These are phyloP conservation scores for Barnettozyma botsteinii DNA, from an alignment of 805 yeast species.

Conservation along the genomic window DNA sequence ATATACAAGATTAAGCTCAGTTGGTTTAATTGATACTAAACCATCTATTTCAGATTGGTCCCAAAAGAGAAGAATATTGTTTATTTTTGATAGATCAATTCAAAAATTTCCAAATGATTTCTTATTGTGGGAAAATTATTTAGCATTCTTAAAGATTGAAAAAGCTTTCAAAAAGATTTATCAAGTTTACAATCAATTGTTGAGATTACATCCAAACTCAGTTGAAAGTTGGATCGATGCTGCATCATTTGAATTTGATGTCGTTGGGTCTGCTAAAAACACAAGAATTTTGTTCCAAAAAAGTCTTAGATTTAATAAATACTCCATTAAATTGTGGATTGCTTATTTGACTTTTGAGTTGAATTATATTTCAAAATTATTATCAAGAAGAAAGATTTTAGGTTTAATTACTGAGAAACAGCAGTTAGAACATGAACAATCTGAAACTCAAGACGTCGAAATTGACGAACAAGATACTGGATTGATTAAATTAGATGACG, in stretches of 20 bases:
- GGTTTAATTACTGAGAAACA: constrained; percentile 72
- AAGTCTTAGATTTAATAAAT: constrained; percentile 78
- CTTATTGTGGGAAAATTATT: constrained; percentile 71
- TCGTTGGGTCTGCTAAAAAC: constrained; percentile 81
- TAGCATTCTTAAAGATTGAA: constrained; percentile 58
- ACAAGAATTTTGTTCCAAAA: constrained; percentile 83
- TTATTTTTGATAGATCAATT: constrained; percentile 78
- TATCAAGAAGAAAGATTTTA: constrained; percentile 77
- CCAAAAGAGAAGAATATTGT: constrained; percentile 71
- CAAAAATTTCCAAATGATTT: constrained; percentile 73
- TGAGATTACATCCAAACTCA: constrained; percentile 87
- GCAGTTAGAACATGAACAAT: constrained; percentile 43
- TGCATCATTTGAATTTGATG: constrained; percentile 88
- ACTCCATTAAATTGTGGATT: constrained; percentile 67
- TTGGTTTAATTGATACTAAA: constrained; percentile 48
- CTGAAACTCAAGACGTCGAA: constrained; percentile 28
- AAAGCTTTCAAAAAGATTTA: constrained; percentile 70
- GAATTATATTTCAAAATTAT: constrained; percentile 73
- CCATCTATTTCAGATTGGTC: constrained; percentile 83
- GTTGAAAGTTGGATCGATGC: constrained; percentile 91
- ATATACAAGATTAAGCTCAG: constrained; percentile 51
- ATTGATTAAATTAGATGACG: constrained; percentile 45
- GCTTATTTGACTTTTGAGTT: constrained; percentile 87
- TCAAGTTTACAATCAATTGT: constrained; percentile 67
- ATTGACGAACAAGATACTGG: constrained; percentile 33